phyloP scores from a whole-genome alignment of 148 eudicot species.

The Persicaria maculosa region DNA sequence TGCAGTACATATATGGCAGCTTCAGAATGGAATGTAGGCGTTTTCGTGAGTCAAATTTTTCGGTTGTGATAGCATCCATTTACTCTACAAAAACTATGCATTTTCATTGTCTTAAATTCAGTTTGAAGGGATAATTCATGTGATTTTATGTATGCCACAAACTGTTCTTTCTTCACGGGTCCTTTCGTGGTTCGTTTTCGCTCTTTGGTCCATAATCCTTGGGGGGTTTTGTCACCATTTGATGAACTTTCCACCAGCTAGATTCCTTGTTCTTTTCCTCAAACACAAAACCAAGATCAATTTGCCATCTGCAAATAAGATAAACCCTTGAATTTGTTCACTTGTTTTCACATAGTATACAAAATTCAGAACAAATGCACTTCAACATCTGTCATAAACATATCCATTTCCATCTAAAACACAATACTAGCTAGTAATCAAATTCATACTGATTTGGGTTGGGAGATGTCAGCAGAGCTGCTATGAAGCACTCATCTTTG shows the following conservation, averaged over 20 bases:
- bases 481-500: too few species aligned
- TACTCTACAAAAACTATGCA: background rate
- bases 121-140: background rate
- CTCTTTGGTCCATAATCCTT: conserved; percentile 1
- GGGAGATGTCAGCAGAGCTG: too few species aligned
- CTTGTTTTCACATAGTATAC: too few species aligned
- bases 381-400: too few species aligned
- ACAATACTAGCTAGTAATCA: too few species aligned
- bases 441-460: too few species aligned
- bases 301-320: background rate
- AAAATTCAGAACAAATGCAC: too few species aligned
- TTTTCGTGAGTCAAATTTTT: background rate
- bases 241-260: background rate
- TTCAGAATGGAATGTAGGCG: background rate
- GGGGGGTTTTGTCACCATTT: background rate
- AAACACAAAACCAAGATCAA: background rate
- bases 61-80: background rate
- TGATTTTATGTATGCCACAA: background rate
- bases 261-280: too few species aligned
- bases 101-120: background rate
- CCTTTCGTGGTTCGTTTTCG: background rate
- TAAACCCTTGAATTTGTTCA: background rate
- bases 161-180: background rate
- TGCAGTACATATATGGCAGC: background rate
- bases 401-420: too few species aligned